phyloP scores from a whole-genome alignment of 768 basidiomycete species.

The Auriscalpium microsporum region DNA sequence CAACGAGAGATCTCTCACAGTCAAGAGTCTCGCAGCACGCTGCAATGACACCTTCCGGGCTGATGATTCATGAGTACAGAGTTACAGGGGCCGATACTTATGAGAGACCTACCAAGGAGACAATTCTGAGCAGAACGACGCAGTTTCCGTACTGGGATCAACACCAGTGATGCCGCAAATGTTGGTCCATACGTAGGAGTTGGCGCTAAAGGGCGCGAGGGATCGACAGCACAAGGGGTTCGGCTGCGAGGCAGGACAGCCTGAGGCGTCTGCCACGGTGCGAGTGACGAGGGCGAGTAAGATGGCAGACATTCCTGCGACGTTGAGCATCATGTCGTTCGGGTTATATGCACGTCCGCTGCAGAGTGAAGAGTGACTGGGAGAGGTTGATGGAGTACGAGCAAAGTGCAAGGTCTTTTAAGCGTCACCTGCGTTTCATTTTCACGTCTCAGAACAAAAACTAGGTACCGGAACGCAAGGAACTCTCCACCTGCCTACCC shows the following conservation, averaged over 20 bases:
- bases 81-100: too few relatives aligned
- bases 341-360: too few relatives aligned
- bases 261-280: neutral
- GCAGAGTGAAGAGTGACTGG: too few relatives aligned
- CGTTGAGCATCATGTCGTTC: too few relatives aligned
- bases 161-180: neutral
- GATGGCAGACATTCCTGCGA: neutral
- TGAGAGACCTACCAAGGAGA: neutral
- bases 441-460: too few relatives aligned
- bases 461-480: too few relatives aligned
- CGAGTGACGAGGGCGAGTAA: neutral
- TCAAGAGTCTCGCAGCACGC: neutral
- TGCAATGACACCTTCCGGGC: neutral
- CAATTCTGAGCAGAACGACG: neutral
- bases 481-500: too few relatives aligned
- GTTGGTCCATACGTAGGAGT: conserved; percentile 1
- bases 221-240: neutral
- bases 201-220: neutral
- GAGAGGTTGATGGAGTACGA: too few relatives aligned
- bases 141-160: neutral
- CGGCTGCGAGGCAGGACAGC: neutral
- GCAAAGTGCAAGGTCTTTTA: too few relatives aligned
- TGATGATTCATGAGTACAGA: neutral
- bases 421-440: too few relatives aligned
- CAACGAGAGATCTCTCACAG: neutral